Evolutionary conservation across 148 eudicot species (phyloP).

Genomic region (Cornus controversa): DNA sequence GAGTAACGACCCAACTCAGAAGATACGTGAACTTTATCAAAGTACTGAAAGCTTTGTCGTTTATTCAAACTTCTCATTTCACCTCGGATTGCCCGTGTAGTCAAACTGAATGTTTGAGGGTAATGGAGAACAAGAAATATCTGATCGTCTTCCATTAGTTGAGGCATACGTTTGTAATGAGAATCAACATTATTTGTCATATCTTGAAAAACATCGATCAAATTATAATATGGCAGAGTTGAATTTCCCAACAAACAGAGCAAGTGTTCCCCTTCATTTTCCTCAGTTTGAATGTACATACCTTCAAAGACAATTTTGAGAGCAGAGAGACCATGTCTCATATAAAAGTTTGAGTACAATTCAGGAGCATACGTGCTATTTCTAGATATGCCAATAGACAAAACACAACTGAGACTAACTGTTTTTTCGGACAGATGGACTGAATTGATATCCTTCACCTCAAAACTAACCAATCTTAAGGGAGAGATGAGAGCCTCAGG

Average conservation of each 20-base stretch:
- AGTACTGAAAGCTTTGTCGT: constrained; percentile 10
- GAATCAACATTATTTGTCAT: background rate
- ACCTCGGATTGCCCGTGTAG: constrained; percentile 17
- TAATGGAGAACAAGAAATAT: constrained; percentile 26
- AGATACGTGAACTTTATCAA: constrained; percentile 22
- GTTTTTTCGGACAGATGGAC: constrained; percentile 5
- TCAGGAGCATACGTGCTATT: background rate
- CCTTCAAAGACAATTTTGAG: constrained; percentile 21
- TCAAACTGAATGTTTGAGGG: constrained; percentile 14
- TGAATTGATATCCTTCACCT: constrained; percentile 12
- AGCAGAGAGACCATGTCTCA: constrained; percentile 15
- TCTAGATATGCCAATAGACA: constrained; percentile 16
- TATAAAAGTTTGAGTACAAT: constrained; percentile 9
- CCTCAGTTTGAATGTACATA: constrained; percentile 15
- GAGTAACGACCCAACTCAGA: constrained; percentile 21
- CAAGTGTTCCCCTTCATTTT: constrained; percentile 19
- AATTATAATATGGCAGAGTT: background rate
- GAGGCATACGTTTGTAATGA: background rate
- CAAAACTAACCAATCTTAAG: constrained; percentile 14
- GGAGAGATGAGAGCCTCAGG: background rate
- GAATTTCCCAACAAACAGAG: constrained; percentile 21
- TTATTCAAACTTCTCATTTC: constrained; percentile 25
- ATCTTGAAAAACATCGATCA: background rate
- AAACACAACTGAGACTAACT: constrained; percentile 12
- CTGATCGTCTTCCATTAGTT: constrained; percentile 12